A percentile compares a stretch with the other conserved stretches of the same genome.
Conservation (phyloP, 2,329 filamentous ascomycete genomes). For the Epichloe aotearoae region DNA sequence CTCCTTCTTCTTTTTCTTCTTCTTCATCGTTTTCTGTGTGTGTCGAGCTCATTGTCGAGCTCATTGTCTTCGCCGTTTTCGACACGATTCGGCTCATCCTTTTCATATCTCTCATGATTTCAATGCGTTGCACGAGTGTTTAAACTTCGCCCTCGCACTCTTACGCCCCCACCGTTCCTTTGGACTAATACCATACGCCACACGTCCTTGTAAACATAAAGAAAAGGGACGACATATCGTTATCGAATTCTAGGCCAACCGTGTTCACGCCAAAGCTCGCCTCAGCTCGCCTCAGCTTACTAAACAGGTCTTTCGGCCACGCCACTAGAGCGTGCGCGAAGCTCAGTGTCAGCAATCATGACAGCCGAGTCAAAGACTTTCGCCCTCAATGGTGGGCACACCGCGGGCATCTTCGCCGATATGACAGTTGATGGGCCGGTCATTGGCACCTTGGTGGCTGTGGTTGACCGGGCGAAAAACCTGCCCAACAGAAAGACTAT, state of each 20-base stretch:
- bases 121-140: background rate
- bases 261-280: background rate
- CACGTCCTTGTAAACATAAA: conserved; percentile 9
- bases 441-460: conserved; percentile 83
- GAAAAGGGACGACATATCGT: background rate
- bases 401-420: conserved; percentile 86
- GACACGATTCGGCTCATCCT: background rate
- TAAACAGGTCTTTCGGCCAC: background rate
- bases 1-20: background rate
- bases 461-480: conserved; percentile 93
- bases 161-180: background rate
- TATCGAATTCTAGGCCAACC: background rate
- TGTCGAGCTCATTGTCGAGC: background rate
- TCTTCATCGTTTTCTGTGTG: background rate
- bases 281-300: conserved; percentile 5
- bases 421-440: conserved; percentile 85
- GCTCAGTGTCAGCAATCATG: conserved; percentile 23
- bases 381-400: conserved; percentile 55
- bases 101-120: background rate
- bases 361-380: conserved; percentile 39
- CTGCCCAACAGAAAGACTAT: conserved; percentile 93
- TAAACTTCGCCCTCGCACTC: background rate
- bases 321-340: background rate
- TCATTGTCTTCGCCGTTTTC: conserved; percentile 1
- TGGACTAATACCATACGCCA: background rate